phyloP scores from a whole-genome alignment of 2,329 filamentous ascomycete genomes.

The Didymella segeticola region DNA sequence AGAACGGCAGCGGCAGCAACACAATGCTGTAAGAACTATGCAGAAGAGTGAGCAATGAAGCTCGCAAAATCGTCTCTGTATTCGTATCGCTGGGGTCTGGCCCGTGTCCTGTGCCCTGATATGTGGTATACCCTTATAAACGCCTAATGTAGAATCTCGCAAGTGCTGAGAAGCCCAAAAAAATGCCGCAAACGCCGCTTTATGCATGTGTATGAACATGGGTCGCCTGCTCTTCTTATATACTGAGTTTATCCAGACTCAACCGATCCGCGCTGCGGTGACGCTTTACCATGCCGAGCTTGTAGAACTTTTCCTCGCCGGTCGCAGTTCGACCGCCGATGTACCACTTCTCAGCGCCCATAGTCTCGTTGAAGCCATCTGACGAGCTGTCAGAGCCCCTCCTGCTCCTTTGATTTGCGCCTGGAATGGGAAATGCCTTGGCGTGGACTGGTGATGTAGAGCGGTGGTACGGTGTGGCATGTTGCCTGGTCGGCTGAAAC shows the following conservation, averaged over 20 bases:
- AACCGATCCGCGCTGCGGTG: slow-evolving; percentile 76
- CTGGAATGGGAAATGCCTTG: slow-evolving; percentile 46
- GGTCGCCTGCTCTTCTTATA: slow-evolving; percentile 57
- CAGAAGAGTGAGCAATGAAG: slow-evolving; percentile 18
- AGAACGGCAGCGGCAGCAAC: neutral
- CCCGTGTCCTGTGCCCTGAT: neutral
- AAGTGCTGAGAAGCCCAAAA: slow-evolving; percentile 18
- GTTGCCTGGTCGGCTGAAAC: slow-evolving; percentile 52
- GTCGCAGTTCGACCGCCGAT: slow-evolving; percentile 77
- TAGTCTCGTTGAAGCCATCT: slow-evolving; percentile 76
- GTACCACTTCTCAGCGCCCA: slow-evolving; percentile 80
- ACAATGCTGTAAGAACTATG: neutral
- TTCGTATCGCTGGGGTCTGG: slow-evolving; percentile 8
- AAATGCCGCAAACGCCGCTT: slow-evolving; percentile 34
- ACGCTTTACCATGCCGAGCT: slow-evolving; percentile 75
- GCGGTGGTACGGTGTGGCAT: slow-evolving; percentile 48
- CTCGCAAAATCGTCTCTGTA: slow-evolving; percentile 18
- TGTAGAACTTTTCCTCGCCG: slow-evolving; percentile 84
- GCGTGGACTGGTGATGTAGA: slow-evolving; percentile 45
- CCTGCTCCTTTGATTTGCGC: slow-evolving; percentile 50
- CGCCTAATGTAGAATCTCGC: slow-evolving; percentile 17
- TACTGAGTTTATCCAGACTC: slow-evolving; percentile 76
- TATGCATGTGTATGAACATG: slow-evolving; percentile 31
- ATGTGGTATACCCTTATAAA: slow-evolving; percentile 17
- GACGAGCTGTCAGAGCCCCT: slow-evolving; percentile 77